A percentile compares a stretch with the other conserved stretches of the same genome.
phyloP scores from a whole-genome alignment of 1,284 basidiomycete genomes.

The Moesziomyces sp. region DNA sequence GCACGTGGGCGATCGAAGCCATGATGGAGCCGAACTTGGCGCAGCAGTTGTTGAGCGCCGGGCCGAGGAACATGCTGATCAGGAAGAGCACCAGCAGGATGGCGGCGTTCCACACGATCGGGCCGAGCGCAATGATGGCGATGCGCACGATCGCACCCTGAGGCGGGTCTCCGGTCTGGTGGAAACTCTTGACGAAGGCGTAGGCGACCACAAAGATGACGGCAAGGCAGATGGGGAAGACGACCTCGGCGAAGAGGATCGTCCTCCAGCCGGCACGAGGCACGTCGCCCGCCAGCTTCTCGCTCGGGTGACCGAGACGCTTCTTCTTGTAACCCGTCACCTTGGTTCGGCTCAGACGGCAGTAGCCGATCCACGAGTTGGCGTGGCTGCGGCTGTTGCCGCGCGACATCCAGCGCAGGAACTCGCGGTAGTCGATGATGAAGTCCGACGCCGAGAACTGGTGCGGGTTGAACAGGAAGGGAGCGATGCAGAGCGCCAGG shows the following conservation, averaged over 20 bases:
- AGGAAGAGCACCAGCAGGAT: slow-evolving; percentile 87
- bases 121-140: slow-evolving; percentile 90
- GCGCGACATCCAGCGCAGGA: slow-evolving; percentile 68
- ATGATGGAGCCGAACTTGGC: slow-evolving; percentile 67
- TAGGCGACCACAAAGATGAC: slow-evolving; percentile 67
- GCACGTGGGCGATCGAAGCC: slow-evolving; percentile 64
- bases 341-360: slow-evolving; percentile 66
- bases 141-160: slow-evolving; percentile 86
- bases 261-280: slow-evolving; percentile 67
- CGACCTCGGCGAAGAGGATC: slow-evolving; percentile 63
- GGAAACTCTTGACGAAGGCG: slow-evolving; percentile 67
- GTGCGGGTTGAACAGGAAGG: slow-evolving; percentile 68
- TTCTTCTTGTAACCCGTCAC: slow-evolving; percentile 68
- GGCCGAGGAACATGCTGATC: slow-evolving; percentile 89
- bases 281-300: slow-evolving; percentile 66
- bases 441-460: slow-evolving; percentile 67
- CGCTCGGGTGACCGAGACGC: slow-evolving; percentile 67
- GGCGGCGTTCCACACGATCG: slow-evolving; percentile 93
- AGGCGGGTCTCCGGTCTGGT: slow-evolving; percentile 56
- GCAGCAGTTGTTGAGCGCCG: slow-evolving; percentile 80
- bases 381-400: slow-evolving; percentile 67
- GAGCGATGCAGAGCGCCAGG: slow-evolving; percentile 65
- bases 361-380: slow-evolving; percentile 69
- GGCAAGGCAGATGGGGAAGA: slow-evolving; percentile 63
- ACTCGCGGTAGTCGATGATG: slow-evolving; percentile 68